These are phyloP conservation scores for Calophaca sinica DNA, from an alignment of 306 rosid species.

Conservation along the genomic window DNA sequence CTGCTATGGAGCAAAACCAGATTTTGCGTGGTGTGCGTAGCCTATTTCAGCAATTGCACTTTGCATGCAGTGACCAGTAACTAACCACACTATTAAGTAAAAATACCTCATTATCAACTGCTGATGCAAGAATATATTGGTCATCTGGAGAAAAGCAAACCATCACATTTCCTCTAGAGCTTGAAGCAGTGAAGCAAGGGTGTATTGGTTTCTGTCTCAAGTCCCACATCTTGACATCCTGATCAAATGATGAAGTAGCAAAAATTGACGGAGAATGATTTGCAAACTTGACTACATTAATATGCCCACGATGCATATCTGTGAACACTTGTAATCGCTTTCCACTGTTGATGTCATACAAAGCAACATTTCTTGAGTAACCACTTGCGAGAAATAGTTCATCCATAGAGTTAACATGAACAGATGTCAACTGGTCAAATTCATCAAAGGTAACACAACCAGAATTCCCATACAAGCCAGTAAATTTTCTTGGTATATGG, in stretches of 20 bases:
- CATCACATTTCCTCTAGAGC: slow-evolving; percentile 88
- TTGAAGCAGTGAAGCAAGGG: slow-evolving; percentile 78
- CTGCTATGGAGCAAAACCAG: slow-evolving; percentile 19
- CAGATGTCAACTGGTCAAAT: slow-evolving; percentile 86
- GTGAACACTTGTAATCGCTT: slow-evolving; percentile 73
- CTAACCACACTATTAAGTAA: slow-evolving; percentile 21
- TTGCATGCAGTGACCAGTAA: slow-evolving; percentile 23
- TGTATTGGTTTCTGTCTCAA: slow-evolving; percentile 77
- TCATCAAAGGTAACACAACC: slow-evolving; percentile 69
- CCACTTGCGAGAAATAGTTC: slow-evolving; percentile 91
- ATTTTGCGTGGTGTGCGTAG: slow-evolving; percentile 23
- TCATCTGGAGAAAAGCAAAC: slow-evolving; percentile 95
- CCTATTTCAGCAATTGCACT: slow-evolving; percentile 29
- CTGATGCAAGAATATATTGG: slow-evolving; percentile 81
- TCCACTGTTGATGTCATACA: slow-evolving; percentile 76
- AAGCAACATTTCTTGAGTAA: slow-evolving; percentile 82
- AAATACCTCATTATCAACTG: slow-evolving; percentile 85
- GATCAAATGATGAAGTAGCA: slow-evolving; percentile 87
- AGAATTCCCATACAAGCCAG: slow-evolving; percentile 54
- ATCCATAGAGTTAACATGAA: slow-evolving; percentile 79
- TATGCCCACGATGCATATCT: slow-evolving; percentile 84
- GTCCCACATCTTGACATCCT: slow-evolving; percentile 89
- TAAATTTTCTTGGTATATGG: slow-evolving; percentile 47
- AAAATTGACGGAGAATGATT: slow-evolving; percentile 82
- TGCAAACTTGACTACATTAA: slow-evolving; percentile 83